A percentile compares a stretch with the other conserved stretches of the same genome.
These are phyloP conservation scores for Cyphellophora attinorum DNA, from an alignment of 2,329 filamentous ascomycete species.

Conservation along the genomic window DNA sequence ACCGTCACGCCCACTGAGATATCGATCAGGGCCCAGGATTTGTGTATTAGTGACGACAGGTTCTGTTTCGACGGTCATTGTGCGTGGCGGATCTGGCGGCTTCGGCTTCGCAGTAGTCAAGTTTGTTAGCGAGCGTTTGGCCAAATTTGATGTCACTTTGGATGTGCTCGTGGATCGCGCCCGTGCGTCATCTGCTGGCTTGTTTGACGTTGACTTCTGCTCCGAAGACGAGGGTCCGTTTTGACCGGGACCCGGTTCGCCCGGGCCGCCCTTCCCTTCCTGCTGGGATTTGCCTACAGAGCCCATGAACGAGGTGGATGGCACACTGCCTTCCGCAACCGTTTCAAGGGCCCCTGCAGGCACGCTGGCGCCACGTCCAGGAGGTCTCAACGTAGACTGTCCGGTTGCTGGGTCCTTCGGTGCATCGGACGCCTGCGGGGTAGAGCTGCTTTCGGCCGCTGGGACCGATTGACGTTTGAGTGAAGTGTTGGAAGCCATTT, in stretches of 20 bases:
- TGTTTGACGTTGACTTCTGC: constrained; percentile 5
- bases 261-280: too few species aligned
- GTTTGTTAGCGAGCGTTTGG: constrained; percentile 60
- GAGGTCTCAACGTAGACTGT: constrained; percentile 41
- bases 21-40: constrained; percentile 51
- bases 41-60: constrained; percentile 88
- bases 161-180: constrained; percentile 23
- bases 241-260: too few species aligned
- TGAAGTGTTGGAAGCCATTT: constrained; percentile 39
- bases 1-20: constrained; percentile 48
- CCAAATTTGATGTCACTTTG: constrained; percentile 44
- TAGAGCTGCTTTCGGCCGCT: constrained; percentile 10
- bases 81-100: constrained; percentile 66
- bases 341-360: constrained; percentile 66
- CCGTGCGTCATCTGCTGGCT: too few species aligned
- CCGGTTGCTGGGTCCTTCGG: constrained; percentile 26
- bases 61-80: constrained; percentile 97
- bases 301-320: constrained; percentile 54
- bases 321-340: constrained; percentile 79
- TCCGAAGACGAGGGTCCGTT: too few species aligned
- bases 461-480: constrained; percentile 32
- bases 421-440: constrained; percentile 11
- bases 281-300: constrained; percentile 18
- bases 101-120: constrained; percentile 57
- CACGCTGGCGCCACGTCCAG: constrained; percentile 50